phyloP scores from a whole-genome alignment of 768 basidiomycete species.

The Hygrophorus russula region DNA sequence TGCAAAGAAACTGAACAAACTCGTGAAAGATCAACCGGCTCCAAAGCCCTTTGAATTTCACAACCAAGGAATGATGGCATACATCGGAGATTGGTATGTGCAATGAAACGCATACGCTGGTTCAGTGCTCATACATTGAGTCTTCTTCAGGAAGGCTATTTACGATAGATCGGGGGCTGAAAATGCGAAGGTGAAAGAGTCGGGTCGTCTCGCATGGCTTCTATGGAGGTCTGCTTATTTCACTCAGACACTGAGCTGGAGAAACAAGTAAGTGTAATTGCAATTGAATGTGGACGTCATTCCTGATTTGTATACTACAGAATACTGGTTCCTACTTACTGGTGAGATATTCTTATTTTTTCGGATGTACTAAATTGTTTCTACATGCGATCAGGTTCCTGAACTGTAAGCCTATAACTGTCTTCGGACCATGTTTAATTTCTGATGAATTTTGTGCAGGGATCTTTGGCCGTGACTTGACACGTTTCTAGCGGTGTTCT shows the following conservation, averaged over 20 bases:
- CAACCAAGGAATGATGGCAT: conserved; percentile 68
- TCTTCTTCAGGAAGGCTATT: conserved; percentile 54
- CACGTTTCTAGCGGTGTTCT: conserved; percentile 36
- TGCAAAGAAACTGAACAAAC: conserved; percentile 51
- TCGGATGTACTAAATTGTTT: background rate
- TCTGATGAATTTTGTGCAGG: conserved; percentile 23
- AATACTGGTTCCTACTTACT: conserved; percentile 58
- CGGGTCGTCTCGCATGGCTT: conserved; percentile 64
- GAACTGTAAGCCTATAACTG: conserved; percentile 37
- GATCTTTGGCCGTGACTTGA: conserved; percentile 70
- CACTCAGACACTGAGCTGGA: conserved; percentile 58
- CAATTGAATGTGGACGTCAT: background rate
- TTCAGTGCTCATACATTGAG: background rate
- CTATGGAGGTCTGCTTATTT: conserved; percentile 78
- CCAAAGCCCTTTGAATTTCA: conserved; percentile 55
- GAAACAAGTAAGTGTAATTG: conserved; percentile 51
- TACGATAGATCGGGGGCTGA: conserved; percentile 52
- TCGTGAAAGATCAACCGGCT: conserved; percentile 37
- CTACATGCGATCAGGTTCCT: conserved; percentile 40
- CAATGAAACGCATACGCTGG: background rate
- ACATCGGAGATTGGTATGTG: conserved; percentile 63
- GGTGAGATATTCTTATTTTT: conserved; percentile 26
- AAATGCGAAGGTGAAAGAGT: conserved; percentile 44
- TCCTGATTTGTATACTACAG: conserved; percentile 17
- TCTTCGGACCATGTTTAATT: conserved; percentile 7